These are phyloP conservation scores for Petasospora rhodanensis DNA, from an alignment of 1,139 yeast genomes.

Conservation along the genomic window DNA sequence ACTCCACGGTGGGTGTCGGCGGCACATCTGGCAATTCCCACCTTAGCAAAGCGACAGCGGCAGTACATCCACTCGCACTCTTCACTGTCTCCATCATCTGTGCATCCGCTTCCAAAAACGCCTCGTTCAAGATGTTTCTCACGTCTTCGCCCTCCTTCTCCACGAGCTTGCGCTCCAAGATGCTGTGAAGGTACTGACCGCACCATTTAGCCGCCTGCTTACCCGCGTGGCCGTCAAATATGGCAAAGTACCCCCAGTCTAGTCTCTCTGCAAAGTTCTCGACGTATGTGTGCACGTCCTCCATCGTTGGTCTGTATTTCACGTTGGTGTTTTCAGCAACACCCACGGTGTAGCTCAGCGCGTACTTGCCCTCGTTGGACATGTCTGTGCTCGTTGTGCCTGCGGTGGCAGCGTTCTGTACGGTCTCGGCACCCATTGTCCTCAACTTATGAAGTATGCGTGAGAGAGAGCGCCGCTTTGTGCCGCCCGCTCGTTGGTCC, in stretches of 20 bases:
- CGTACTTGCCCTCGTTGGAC: constrained; percentile 25
- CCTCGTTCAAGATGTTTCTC: constrained; percentile 50
- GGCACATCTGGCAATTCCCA: constrained; percentile 63
- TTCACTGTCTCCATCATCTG: constrained; percentile 51
- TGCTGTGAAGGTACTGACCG: constrained; percentile 72
- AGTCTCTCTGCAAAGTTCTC: constrained; percentile 85
- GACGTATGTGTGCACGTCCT: constrained; percentile 91
- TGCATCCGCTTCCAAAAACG: constrained; percentile 72
- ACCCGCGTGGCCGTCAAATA: constrained; percentile 98
- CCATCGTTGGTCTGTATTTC: constrained; percentile 86
- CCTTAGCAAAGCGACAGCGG: constrained; percentile 86
- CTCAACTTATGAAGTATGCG: too few species aligned
- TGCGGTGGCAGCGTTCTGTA: constrained; percentile 1
- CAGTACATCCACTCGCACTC: constrained; percentile 87
- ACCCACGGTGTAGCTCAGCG: constrained; percentile 71
- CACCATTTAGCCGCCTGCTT: constrained; percentile 93
- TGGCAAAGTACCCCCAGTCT: constrained; percentile 95
- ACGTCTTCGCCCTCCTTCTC: constrained; percentile 42
- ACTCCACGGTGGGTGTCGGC: constrained; percentile 4
- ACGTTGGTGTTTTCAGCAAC: constrained; percentile 85
- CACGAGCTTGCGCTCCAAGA: constrained; percentile 31
- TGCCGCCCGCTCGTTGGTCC: too few species aligned
- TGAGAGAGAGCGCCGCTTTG: constrained; percentile 9
- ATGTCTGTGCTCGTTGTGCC: constrained; percentile 4
- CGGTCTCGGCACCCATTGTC: constrained; percentile 5